Evolutionary conservation across 208 protist species (phyloP).

Genomic region (Leishmania mexicana): DNA sequence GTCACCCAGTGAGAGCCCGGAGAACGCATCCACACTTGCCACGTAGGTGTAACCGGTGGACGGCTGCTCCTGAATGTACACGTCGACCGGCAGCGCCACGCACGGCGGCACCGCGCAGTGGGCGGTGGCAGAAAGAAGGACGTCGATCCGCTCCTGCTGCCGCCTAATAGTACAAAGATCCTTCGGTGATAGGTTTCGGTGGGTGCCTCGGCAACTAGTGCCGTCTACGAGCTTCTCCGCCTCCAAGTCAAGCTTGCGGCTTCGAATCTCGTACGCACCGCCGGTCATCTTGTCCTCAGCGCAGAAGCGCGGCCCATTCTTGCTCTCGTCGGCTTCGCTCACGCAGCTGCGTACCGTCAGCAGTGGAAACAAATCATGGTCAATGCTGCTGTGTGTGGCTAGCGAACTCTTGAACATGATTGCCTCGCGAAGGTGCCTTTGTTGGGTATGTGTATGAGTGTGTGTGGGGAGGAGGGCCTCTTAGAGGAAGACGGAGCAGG

Average conservation of each 20-base stretch:
- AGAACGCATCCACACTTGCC: slow-evolving; percentile 66
- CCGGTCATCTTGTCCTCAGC: slow-evolving; percentile 73
- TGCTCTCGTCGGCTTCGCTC: slow-evolving; percentile 75
- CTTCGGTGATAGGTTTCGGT: slow-evolving; percentile 6
- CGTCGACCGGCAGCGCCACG: slow-evolving; percentile 66
- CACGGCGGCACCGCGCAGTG: slow-evolving; percentile 26
- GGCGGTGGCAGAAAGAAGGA: slow-evolving; percentile 42
- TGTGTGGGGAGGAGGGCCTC: not conserved
- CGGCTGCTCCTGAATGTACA: slow-evolving; percentile 64
- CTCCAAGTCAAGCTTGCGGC: slow-evolving; percentile 24
- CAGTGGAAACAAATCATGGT: slow-evolving; percentile 71
- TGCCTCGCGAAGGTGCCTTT: not conserved
- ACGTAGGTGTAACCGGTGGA: slow-evolving; percentile 55
- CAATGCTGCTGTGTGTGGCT: slow-evolving; percentile 35
- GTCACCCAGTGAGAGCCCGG: slow-evolving; percentile 79
- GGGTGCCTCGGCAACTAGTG: not conserved
- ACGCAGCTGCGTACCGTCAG: slow-evolving; percentile 67
- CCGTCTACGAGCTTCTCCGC: not conserved
- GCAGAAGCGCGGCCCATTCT: slow-evolving; percentile 77
- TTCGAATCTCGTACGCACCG: slow-evolving; percentile 75
- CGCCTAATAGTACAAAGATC: slow-evolving; percentile 7
- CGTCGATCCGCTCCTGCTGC: slow-evolving; percentile 57
- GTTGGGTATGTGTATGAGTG: not conserved
- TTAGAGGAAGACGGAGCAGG: not conserved
- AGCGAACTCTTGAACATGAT: slow-evolving; percentile 51